These are phyloP conservation scores for Termitomyces sp. DNA, from an alignment of 768 basidiomycete genomes.

Conservation along the genomic window DNA sequence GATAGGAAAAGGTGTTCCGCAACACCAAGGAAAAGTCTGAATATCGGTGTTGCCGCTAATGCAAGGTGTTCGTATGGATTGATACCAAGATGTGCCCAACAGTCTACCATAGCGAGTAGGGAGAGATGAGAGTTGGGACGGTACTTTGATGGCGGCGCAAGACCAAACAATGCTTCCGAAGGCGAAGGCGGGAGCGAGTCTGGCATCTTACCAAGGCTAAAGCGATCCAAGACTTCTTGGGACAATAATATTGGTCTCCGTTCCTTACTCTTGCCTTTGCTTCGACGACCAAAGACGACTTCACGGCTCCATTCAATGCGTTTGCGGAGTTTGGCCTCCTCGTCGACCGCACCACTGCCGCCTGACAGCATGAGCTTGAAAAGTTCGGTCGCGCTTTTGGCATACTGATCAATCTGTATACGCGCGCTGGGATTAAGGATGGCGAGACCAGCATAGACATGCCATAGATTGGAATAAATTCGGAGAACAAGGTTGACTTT, in stretches of 20 bases:
- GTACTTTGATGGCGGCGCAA: conserved; percentile 34
- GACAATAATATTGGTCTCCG: conserved; percentile 74
- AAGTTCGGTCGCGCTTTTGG: conserved; percentile 77
- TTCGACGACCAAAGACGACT: conserved; percentile 62
- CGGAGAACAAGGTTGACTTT: conserved; percentile 97
- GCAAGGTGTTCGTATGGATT: conserved; percentile 88
- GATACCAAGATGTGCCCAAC: conserved; percentile 86
- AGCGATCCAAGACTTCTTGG: conserved; percentile 82
- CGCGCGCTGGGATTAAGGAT: conserved; percentile 92
- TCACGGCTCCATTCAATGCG: conserved; percentile 73
- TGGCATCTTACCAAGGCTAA: conserved; percentile 61
- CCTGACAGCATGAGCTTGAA: conserved; percentile 92
- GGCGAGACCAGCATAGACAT: conserved; percentile 98
- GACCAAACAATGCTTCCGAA: conserved; percentile 45
- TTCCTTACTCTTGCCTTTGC: conserved; percentile 19
- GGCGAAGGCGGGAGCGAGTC: conserved; percentile 9
- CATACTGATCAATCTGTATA: conserved; percentile 87
- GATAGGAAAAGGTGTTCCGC: conserved; percentile 92
- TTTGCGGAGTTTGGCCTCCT: conserved; percentile 46
- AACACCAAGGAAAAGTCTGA: conserved; percentile 94
- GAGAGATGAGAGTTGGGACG: conserved; percentile 87
- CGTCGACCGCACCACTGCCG: conserved; percentile 31
- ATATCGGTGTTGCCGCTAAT: conserved; percentile 93
- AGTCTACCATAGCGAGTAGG: conserved; percentile 97
- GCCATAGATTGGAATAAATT: conserved; percentile 97